Base-by-base conservation (phyloP, 129 eudicot species). In the Centella asiatica region DNA sequence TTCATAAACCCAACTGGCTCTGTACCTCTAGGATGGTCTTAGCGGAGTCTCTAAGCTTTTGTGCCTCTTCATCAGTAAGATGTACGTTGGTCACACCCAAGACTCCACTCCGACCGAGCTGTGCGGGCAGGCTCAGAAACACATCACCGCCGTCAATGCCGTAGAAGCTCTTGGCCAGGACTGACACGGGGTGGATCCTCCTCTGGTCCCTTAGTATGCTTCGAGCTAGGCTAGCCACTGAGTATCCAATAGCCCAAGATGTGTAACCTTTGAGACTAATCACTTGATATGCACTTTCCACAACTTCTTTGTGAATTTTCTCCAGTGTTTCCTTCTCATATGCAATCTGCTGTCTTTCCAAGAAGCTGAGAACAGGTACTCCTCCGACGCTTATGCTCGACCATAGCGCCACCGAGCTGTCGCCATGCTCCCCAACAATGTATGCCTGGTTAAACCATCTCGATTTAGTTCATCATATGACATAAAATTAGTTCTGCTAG, bases 171-270 rank as follows among this genome's bases (percentile, higher is more conserved):
- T 81, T 84, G 11, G 95, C 94, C 5, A 92, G 81, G 15, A 92
- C 84, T 6, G 98, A 79, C 37, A 92, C 95, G 0, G 98, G 98
- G 70, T 90, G 98, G 36, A 92, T 81, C 58, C 78, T 71, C 51
- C 95, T 74, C 71, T 92, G 94, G 55, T 92, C 94, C 66, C 98
- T 76, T 2, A 92, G 72, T 22, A 92, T 72, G 54, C 80, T 64
- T 7, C 94, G 76, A 28, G 98, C 94, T 56, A 92, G 64, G 71
- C 72, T 92, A 14, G 98, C 95, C 31, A 67, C 95, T 0, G 98
- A 92, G 82, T 92, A 92, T 18, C 98, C 98, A 36, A 92, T 84
- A 0, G 98, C 98, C 98, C 98, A 92, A 0, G 98, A 92, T 4
- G 98, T 92, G 87, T 92, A 92, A 18, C 98, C 98, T 64, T 92